Evolutionary conservation across 768 basidiomycete species (phyloP), one percentile per base, ranked within the genome.

Genomic region (Strobilomyces confusus): DNA sequence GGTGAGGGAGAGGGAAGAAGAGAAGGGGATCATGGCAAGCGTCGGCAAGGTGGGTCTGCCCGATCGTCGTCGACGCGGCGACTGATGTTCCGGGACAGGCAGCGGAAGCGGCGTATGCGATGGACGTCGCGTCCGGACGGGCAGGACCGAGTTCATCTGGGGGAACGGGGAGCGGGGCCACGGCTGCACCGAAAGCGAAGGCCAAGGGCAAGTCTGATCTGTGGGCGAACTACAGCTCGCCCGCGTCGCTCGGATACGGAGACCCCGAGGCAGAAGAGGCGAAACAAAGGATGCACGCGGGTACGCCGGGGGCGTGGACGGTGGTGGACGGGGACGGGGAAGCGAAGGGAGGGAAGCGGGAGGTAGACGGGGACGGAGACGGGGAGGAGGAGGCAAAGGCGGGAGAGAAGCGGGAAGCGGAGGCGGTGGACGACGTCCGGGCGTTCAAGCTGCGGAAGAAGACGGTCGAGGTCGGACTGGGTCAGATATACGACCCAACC

Each of bases 161-260:
- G 22, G 48, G 15, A 9, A 2, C 42, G 52, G 23, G 44, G 50
- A 42, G 7, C 17, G 3, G n/a, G 6, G 48, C 22, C 30, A 30
- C 29, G 6, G 13, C 44, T 63, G 48, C 41, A 58, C 68, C 52
- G 20, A 66, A 61, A 23, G 66, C 63, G n/a, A 72, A 63, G 51
- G 71, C 61, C 48, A 84, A 72, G 66, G 73, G 19, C 17, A 85
- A 81, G 64, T 75, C 82, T 1, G 82, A 86, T 61, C 81, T 79
- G n/a, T 84, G 81, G 55, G 78, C 87, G 1, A 88, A 95, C 68
- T 99, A 98, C 69, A 84, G 91, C 12, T 93, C 92, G 0, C 87
- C 95, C 0, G 86, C 81, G 44, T 89, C 86, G 1, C 77, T 98
- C 1, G 95, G 95, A 1, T 86, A 81, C 62, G 74, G 62, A 11